Percentiles rank a stretch among this genome's conserved stretches.
Conservation (phyloP, 2,329 filamentous ascomycete genomes). For the Pseudogymnoascus sp. region DNA sequence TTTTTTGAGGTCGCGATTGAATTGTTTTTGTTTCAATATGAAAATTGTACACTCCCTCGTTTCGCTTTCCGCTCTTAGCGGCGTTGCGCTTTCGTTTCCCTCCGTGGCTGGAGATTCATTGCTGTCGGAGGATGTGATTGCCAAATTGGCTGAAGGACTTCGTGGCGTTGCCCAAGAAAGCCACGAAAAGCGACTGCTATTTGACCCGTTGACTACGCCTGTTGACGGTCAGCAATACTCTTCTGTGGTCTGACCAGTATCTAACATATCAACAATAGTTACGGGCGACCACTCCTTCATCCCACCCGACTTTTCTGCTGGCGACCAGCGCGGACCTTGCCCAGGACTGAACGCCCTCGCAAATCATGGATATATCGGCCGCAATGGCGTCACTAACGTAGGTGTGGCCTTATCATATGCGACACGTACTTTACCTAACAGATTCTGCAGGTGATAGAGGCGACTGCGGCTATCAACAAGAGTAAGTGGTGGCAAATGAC, state of each 20-base stretch:
- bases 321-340: constrained; percentile 34
- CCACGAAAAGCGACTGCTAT: constrained; percentile 6
- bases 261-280: constrained; percentile 21
- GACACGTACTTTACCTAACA: constrained; percentile 8
- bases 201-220: constrained; percentile 13
- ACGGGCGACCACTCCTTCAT: constrained; percentile 30
- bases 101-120: not conserved
- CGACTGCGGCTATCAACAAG: constrained; percentile 30
- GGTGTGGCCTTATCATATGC: constrained; percentile 16
- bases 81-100: not conserved
- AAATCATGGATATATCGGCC: constrained; percentile 37
- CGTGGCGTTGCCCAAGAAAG: constrained; percentile 4
- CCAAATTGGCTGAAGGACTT: not conserved
- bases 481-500: constrained; percentile 21
- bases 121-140: not conserved
- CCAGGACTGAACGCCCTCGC: constrained; percentile 37
- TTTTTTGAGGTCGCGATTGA: not conserved
- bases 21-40: constrained; percentile 5
- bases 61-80: not conserved
- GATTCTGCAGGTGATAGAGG: constrained; percentile 18
- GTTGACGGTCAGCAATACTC: constrained; percentile 12
- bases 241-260: not conserved
- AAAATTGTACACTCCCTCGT: not conserved
- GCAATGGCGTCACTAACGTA: constrained; percentile 29
- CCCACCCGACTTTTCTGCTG: constrained; percentile 28